A percentile compares a stretch with the other conserved stretches of the same genome.
Evolutionary conservation across 2,329 filamentous ascomycete genomes (phyloP).

Genomic region (Alternaria panax): DNA sequence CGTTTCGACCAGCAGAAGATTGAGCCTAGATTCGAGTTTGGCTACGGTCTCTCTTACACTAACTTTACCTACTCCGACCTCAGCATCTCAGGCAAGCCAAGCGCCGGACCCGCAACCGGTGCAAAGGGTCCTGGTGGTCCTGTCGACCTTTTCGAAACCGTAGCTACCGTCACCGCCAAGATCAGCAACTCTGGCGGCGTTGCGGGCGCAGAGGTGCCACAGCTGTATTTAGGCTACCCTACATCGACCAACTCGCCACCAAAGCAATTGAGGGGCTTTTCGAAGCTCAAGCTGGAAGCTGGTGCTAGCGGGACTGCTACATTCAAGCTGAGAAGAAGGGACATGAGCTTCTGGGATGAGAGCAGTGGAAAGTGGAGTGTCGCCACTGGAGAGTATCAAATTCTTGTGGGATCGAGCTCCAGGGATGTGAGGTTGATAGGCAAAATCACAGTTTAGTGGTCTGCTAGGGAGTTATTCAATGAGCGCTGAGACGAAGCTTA

Average conservation of each 20-base stretch:
- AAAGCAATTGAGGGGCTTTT: conserved; percentile 49
- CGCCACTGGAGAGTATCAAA: conserved; percentile 42
- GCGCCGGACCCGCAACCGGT: conserved; percentile 34
- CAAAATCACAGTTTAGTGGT: conserved; percentile 41
- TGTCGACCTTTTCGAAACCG: conserved; percentile 44
- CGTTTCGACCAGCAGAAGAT: conserved; percentile 54
- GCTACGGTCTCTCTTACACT: conserved; percentile 55
- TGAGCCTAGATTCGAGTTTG: conserved; percentile 54
- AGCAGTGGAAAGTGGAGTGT: conserved; percentile 45
- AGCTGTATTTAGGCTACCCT: conserved; percentile 50
- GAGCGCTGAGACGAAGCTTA: background rate
- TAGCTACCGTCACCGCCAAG: conserved; percentile 45
- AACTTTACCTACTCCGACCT: conserved; percentile 52
- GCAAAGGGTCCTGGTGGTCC: conserved; percentile 37
- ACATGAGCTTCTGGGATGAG: conserved; percentile 50
- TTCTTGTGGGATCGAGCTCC: conserved; percentile 46
- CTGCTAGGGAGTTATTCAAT: background rate
- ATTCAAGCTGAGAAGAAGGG: conserved; percentile 47
- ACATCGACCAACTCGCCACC: conserved; percentile 38
- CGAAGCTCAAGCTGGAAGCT: conserved; percentile 43
- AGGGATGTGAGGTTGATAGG: conserved; percentile 47
- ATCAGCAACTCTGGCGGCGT: conserved; percentile 48
- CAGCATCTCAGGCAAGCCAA: conserved; percentile 30
- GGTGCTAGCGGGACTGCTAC: conserved; percentile 41
- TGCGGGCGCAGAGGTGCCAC: conserved; percentile 49